Percentiles rank a stretch among this genome's conserved stretches.
phyloP scores from a whole-genome alignment of 495 filamentous ascomycete species.

The Penicillium atrosanguineum region DNA sequence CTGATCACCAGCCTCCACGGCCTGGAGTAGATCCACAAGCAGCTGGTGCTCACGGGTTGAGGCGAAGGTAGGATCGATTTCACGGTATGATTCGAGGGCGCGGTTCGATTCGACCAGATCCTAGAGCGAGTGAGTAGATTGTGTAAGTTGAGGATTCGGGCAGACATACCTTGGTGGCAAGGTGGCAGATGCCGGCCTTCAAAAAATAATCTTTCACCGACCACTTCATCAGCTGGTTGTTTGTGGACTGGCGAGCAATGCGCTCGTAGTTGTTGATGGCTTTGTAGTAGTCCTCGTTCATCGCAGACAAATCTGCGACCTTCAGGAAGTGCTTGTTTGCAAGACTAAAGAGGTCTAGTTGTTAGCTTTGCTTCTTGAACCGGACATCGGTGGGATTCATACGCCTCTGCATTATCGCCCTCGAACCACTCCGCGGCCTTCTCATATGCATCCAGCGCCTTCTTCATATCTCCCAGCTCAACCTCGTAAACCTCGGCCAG shows the following conservation, averaged over 20 bases:
- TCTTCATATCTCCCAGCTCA: constrained; percentile 71
- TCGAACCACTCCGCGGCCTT: constrained; percentile 84
- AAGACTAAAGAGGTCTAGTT: constrained; percentile 44
- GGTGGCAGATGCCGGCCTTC: constrained; percentile 81
- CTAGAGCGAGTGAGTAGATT: constrained; percentile 15
- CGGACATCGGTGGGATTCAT: constrained; percentile 28
- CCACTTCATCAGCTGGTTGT: constrained; percentile 84
- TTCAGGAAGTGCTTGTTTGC: constrained; percentile 91
- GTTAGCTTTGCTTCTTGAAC: not conserved
- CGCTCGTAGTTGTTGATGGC: constrained; percentile 78
- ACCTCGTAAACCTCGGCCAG: constrained; percentile 79
- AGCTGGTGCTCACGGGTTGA: constrained; percentile 76
- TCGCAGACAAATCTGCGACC: constrained; percentile 78
- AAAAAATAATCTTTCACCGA: constrained; percentile 91
- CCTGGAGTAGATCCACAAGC: constrained; percentile 67
- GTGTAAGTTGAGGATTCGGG: not conserved
- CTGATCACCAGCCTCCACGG: constrained; percentile 70
- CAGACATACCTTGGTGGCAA: constrained; percentile 60
- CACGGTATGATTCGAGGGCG: constrained; percentile 75
- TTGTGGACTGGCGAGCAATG: constrained; percentile 66
- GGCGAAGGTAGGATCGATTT: constrained; percentile 74
- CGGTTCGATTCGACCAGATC: constrained; percentile 74
- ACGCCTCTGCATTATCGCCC: constrained; percentile 81
- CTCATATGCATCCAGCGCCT: constrained; percentile 76
- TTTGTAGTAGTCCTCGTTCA: constrained; percentile 77